Base-by-base conservation (phyloP, 2,329 filamentous ascomycete species). In the Colletotrichum sp. region DNA sequence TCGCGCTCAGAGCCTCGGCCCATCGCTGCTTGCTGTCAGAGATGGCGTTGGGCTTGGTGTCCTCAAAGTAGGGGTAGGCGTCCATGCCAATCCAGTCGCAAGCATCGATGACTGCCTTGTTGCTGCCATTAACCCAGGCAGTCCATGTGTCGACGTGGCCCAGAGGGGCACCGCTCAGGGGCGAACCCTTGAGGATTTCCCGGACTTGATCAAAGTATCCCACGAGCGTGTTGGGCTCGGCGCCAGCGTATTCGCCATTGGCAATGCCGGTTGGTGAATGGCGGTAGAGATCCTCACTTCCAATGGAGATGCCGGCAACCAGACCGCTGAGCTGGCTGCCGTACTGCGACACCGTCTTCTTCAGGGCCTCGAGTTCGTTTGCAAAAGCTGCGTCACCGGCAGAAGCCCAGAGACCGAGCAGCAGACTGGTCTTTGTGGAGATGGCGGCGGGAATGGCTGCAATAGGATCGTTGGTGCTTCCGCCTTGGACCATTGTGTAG, bases 111-210 rank as follows among this genome's bases (percentile, higher is more conserved):
- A 98, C 92, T 57, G 89, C 91, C 65, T 86, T 85, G 90, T 96
- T 98, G 81, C 93, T 91, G 68, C 86, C 84, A 84, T 98, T 95
- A 82, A 92, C 91, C 89, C 92, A 96, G 68, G 91, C 91, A 44
- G 93, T 95, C 95, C 95, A 98, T 68, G 96, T 98, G 83, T 98
- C 96, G 82, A 98, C 95, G 85, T 98, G 96, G 68, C 95, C 95
- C 76, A 98, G 88, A 22, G 91, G 88, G 61, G 87, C 89, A 28
- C 85, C 85, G 48, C 89, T 86, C 28, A 94, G 86, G 65, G 86
- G 82, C 16, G 94, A 95, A 75, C 90, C 91, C 32, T 89, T 82
- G 81, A 98, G 91, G 77, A 91, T 88, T 32, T 87, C 84, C 77
- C 92, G 91, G 75, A 94, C 92, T 82, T 94, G 87, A 74, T 88